Percentiles rank a stretch among this genome's conserved stretches.
Evolutionary conservation across 139 green algal species (phyloP).

Genomic region (Picochlorum costavermella): DNA sequence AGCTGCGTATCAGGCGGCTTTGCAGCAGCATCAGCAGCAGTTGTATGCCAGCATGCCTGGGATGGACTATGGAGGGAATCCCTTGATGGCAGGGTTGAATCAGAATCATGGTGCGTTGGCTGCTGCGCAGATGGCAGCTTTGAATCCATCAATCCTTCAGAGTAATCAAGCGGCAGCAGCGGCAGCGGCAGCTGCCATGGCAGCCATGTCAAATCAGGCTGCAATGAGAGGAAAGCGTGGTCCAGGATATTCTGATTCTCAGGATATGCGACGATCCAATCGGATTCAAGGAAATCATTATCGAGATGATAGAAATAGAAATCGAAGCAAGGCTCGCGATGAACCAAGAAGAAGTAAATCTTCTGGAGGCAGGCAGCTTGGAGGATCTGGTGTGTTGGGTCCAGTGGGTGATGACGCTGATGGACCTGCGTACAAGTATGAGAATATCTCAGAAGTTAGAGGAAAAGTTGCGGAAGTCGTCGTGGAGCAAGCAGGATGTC

Average conservation of each 20-base stretch:
- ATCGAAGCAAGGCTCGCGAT: not conserved
- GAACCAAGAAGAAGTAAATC: conserved; percentile 1
- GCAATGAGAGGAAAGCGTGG: not conserved
- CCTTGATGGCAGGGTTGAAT: not conserved
- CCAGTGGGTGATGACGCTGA: conserved; percentile 6
- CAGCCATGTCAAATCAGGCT: conserved; percentile 8
- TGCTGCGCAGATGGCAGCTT: conserved; percentile 48
- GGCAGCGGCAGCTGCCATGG: conserved; percentile 43
- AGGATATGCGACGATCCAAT: conserved; percentile 3
- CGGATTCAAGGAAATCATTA: not conserved
- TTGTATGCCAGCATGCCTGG: conserved; percentile 8
- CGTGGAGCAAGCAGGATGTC: conserved; percentile 95
- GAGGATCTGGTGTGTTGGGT: conserved; percentile 12
- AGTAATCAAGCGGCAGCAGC: conserved; percentile 43
- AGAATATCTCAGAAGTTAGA: conserved; percentile 50
- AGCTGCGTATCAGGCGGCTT: conserved; percentile 68
- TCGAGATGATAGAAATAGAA: conserved; percentile 1
- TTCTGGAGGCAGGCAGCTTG: conserved; percentile 11
- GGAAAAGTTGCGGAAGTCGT: conserved; percentile 74
- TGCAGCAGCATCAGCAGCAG: conserved; percentile 58
- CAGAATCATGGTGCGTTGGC: conserved; percentile 27
- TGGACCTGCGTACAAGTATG: conserved; percentile 34
- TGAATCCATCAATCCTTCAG: conserved; percentile 27
- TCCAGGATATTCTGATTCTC: conserved; percentile 14
- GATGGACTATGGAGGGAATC: not conserved